Evolutionary conservation across 139 green algal genomes (phyloP).

Genomic region (Eudorina sp.): DNA sequence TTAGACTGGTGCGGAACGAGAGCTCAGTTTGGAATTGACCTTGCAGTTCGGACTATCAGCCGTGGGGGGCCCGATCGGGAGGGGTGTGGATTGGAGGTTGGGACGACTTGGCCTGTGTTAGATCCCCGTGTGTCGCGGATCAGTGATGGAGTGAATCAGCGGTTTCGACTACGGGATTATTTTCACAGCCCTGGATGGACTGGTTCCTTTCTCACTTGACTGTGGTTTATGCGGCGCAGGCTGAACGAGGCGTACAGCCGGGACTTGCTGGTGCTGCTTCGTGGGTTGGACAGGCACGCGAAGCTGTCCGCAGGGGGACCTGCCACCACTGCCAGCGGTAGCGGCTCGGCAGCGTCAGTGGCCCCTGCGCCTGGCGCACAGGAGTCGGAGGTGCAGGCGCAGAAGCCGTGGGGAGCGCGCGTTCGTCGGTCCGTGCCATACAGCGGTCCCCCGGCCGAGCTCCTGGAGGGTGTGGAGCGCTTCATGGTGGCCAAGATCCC

Average conservation of each 20-base stretch:
- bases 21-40: too few species aligned
- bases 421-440: background rate
- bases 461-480: background rate
- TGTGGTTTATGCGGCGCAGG: too few species aligned
- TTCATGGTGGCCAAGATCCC: constrained; percentile 31
- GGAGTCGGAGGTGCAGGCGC: background rate
- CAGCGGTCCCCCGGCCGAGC: background rate
- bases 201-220: too few species aligned
- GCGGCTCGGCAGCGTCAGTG: background rate
- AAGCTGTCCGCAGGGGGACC: background rate
- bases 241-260: constrained; percentile 43
- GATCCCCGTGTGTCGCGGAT: too few species aligned
- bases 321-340: background rate
- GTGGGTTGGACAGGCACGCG: background rate
- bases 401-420: background rate
- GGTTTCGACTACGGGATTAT: too few species aligned
- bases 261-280: constrained; percentile 30
- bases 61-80: too few species aligned
- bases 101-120: too few species aligned
- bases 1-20: too few species aligned
- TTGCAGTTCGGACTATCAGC: too few species aligned
- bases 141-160: too few species aligned
- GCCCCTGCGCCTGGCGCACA: background rate
- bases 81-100: too few species aligned
- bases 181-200: too few species aligned